Evolutionary conservation across 2,329 filamentous ascomycete species (phyloP).

Genomic region (Alternaria panax): DNA sequence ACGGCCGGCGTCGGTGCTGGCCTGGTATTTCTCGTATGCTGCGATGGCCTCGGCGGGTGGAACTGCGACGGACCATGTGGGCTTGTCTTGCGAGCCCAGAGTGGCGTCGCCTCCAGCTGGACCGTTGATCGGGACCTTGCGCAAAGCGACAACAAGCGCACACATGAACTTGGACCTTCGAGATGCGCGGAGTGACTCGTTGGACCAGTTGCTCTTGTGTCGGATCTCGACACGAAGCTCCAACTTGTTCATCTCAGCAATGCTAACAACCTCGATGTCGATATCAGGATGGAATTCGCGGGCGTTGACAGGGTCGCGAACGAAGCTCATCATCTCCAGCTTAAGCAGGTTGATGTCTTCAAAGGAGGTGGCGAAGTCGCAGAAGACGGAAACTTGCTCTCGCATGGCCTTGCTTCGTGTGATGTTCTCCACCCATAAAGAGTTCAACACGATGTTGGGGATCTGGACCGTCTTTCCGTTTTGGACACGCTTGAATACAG

Average conservation of each 20-base stretch:
- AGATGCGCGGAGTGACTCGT: constrained; percentile 80
- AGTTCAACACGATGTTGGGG: constrained; percentile 91
- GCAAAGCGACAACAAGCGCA: constrained; percentile 82
- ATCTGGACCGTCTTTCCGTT: constrained; percentile 82
- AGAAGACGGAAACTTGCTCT: constrained; percentile 79
- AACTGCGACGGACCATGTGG: constrained; percentile 80
- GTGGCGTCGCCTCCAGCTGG: constrained; percentile 76
- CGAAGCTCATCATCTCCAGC: constrained; percentile 83
- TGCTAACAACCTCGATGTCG: constrained; percentile 76
- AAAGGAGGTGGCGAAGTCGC: constrained; percentile 86
- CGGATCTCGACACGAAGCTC: constrained; percentile 82
- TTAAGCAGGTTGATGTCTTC: constrained; percentile 89
- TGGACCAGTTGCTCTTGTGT: constrained; percentile 74
- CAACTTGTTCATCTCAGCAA: constrained; percentile 88
- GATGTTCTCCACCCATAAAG: constrained; percentile 93
- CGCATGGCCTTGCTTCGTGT: constrained; percentile 91
- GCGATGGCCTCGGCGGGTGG: constrained; percentile 70
- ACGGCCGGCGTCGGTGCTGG: constrained; percentile 67
- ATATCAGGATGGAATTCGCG: constrained; percentile 92
- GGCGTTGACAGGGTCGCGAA: constrained; percentile 80
- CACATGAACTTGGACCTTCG: constrained; percentile 97
- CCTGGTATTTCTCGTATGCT: constrained; percentile 61
- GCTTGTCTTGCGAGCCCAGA: constrained; percentile 71
- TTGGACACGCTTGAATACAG: constrained; percentile 84
- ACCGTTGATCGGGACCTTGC: constrained; percentile 83